A percentile compares a stretch with the other conserved stretches of the same genome.
Evolutionary conservation across 495 filamentous ascomycete genomes (phyloP).

Genomic region (Penicillium atrosanguineum): DNA sequence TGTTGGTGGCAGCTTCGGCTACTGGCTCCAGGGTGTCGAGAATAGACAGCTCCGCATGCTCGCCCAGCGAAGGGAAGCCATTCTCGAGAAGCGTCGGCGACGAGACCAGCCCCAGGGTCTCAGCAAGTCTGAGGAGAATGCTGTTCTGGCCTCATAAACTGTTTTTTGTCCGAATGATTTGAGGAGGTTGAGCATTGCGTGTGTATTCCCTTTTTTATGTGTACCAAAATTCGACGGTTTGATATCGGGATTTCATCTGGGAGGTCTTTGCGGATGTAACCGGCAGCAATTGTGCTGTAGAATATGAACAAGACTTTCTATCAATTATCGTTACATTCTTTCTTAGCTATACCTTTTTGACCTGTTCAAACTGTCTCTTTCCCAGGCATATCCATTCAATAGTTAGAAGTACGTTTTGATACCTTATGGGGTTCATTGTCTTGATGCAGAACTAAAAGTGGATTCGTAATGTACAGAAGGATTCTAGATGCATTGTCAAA

Average conservation of each 20-base stretch:
- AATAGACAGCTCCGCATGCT: slow-evolving; percentile 71
- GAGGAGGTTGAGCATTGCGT: slow-evolving; percentile 23
- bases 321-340: slow-evolving; percentile 1
- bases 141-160: slow-evolving; percentile 40
- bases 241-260: slow-evolving; percentile 24
- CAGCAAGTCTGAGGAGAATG: slow-evolving; percentile 35
- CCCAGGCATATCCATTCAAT: background rate
- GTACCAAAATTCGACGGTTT: slow-evolving; percentile 42
- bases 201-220: slow-evolving; percentile 25
- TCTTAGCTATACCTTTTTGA: background rate
- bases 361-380: background rate
- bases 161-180: slow-evolving; percentile 7
- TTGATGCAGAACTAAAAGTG: background rate
- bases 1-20: slow-evolving; percentile 87
- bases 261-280: slow-evolving; percentile 16
- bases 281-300: slow-evolving; percentile 18
- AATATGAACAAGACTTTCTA: slow-evolving; percentile 19
- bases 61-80: slow-evolving; percentile 65
- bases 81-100: slow-evolving; percentile 86
- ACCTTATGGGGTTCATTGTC: background rate
- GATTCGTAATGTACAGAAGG: slow-evolving; percentile 10
- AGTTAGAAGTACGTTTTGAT: background rate
- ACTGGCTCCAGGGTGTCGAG: slow-evolving; percentile 90
- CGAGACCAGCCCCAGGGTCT: slow-evolving; percentile 59
- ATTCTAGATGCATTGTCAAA: slow-evolving; percentile 3